A percentile compares a stretch with the other conserved stretches of the same genome.
These are phyloP conservation scores for Cinchona pubescens DNA, from an alignment of 257 asterid genomes.

Conservation along the genomic window DNA sequence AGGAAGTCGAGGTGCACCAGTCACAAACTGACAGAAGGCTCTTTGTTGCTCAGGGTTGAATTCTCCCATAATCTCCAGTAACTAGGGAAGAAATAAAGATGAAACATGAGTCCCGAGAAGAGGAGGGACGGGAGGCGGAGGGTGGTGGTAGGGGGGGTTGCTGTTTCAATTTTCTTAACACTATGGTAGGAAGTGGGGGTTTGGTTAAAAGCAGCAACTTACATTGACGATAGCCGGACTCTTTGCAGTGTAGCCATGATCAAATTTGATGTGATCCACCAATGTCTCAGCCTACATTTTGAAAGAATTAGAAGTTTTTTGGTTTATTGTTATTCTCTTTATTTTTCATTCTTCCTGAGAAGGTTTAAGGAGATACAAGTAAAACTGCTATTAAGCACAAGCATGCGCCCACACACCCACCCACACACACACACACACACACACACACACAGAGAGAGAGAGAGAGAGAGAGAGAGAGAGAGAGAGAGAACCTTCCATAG, in stretches of 20 bases:
- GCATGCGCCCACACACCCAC: too few relatives aligned
- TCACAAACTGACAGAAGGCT: slow-evolving; percentile 95
- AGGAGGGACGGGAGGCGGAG: not conserved
- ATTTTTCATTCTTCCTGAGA: not conserved
- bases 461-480: slow-evolving; percentile 9
- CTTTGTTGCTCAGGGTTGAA: slow-evolving; percentile 92
- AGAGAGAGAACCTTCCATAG: slow-evolving; percentile 74
- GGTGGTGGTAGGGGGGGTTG: not conserved
- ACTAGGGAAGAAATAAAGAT: slow-evolving; percentile 37
- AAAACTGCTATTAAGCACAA: not conserved
- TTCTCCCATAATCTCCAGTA: slow-evolving; percentile 95
- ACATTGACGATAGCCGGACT: slow-evolving; percentile 84
- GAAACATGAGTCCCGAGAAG: not conserved
- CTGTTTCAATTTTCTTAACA: not conserved
- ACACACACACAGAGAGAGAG: not conserved
- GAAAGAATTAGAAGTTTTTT: not conserved
- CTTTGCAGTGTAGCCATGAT: slow-evolving; percentile 96
- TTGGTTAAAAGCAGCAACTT: slow-evolving; percentile 23
- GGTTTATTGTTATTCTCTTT: not conserved
- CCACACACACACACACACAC: too few relatives aligned
- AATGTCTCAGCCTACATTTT: slow-evolving; percentile 76
- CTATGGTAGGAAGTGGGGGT: not conserved
- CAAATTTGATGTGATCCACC: slow-evolving; percentile 91
- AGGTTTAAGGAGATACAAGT: not conserved
- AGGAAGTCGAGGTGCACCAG: slow-evolving; percentile 99